Percentiles rank a stretch among this genome's conserved stretches.
Evolutionary conservation across 1,284 basidiomycete genomes (phyloP).

Genomic region (Moesziomyces globuligerus): DNA sequence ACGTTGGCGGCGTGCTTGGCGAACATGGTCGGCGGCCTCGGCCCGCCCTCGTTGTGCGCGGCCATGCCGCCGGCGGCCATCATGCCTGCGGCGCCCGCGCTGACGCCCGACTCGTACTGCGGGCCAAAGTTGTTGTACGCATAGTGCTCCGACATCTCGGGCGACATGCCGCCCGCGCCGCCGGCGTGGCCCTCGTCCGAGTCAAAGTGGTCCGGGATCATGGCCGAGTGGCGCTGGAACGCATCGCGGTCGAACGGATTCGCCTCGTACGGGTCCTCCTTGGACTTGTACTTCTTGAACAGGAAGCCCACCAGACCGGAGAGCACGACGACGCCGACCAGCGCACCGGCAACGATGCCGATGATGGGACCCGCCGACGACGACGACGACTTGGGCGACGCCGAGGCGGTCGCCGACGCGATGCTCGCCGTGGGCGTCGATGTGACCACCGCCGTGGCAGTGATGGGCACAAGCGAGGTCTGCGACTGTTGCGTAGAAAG

Average conservation of each 20-base stretch:
- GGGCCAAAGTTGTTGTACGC: conserved; percentile 43
- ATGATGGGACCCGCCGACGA: conserved; percentile 64
- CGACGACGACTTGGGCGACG: conserved; percentile 26
- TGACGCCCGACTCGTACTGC: conserved; percentile 41
- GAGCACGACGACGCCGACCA: conserved; percentile 66
- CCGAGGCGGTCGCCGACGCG: conserved; percentile 21
- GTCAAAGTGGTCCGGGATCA: conserved; percentile 65
- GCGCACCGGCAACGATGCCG: conserved; percentile 67
- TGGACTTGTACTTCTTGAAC: conserved; percentile 60
- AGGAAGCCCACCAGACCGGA: conserved; percentile 64
- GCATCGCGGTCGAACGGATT: conserved; percentile 66
- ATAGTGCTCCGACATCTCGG: conserved; percentile 55
- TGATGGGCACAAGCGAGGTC: conserved; percentile 29
- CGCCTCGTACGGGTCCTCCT: conserved; percentile 64
- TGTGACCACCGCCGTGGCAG: conserved; percentile 46
- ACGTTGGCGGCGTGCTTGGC: conserved; percentile 59
- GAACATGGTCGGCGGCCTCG: conserved; percentile 67
- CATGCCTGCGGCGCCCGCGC: conserved; percentile 45
- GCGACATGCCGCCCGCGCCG: conserved; percentile 19
- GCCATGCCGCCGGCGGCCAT: conserved; percentile 52
- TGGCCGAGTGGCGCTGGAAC: conserved; percentile 63
- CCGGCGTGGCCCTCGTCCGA: conserved; percentile 53
- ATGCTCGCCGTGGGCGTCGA: conserved; percentile 26
- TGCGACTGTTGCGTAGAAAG: conserved; percentile 12
- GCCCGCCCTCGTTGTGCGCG: conserved; percentile 60